These are phyloP conservation scores for Claviceps arundinis DNA, from an alignment of 2,329 filamentous ascomycete species.

Conservation along the genomic window DNA sequence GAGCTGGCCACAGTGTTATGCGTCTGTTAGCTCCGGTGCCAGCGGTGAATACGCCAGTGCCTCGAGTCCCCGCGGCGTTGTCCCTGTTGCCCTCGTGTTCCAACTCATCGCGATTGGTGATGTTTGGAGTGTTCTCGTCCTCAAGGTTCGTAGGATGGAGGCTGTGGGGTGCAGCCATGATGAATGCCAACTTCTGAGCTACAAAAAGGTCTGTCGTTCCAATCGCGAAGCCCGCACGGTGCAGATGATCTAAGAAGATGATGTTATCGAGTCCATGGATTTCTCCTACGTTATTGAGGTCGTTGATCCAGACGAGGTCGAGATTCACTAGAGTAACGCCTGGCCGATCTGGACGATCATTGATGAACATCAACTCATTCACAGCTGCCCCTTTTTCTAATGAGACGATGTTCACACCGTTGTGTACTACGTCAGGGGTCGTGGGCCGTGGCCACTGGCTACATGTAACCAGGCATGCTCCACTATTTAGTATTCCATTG, in stretches of 20 bases:
- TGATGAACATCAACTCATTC: neutral
- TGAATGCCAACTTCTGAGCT: neutral
- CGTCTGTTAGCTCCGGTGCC: neutral
- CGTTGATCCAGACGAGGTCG: too few relatives aligned
- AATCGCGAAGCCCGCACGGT: neutral
- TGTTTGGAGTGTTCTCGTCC: conserved; percentile 4
- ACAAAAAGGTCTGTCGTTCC: neutral
- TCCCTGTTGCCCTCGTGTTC: neutral
- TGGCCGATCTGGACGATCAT: neutral
- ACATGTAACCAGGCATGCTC: conserved; percentile 3
- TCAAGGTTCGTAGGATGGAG: neutral
- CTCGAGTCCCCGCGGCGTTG: neutral
- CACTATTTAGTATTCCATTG: neutral
- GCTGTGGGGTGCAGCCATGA: conserved; percentile 6
- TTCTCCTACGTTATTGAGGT: neutral
- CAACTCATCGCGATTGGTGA: neutral
- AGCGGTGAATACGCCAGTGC: neutral
- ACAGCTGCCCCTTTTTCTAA: neutral
- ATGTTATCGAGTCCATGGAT: neutral
- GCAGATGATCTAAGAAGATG: neutral
- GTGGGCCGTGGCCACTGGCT: too few relatives aligned
- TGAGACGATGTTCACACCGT: neutral
- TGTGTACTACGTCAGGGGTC: neutral
- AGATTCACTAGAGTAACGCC: too few relatives aligned
- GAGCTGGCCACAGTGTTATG: conserved; percentile 13